These are phyloP conservation scores for Chytriomyces confervae DNA, from an alignment of 192 early-diverging fungal genomes.

Conservation along the genomic window DNA sequence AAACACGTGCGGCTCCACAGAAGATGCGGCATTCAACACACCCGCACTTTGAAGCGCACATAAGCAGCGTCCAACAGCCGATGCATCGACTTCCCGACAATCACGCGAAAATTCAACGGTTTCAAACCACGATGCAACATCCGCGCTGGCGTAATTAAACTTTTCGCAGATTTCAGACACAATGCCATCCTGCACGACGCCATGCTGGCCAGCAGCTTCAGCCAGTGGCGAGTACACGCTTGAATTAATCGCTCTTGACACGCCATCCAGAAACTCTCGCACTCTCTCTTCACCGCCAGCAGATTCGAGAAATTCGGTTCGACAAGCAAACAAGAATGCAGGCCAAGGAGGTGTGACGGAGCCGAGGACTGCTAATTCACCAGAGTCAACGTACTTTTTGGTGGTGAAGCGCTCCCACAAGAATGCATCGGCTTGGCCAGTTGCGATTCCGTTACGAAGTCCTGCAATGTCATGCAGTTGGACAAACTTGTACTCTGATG, in stretches of 20 bases:
- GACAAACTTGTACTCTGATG: slow-evolving; percentile 61
- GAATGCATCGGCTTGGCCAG: slow-evolving; percentile 73
- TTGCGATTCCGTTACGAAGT: slow-evolving; percentile 71
- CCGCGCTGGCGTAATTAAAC: slow-evolving; percentile 58
- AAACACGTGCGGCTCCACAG: not conserved
- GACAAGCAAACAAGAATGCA: slow-evolving; percentile 79
- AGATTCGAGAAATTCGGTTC: slow-evolving; percentile 38
- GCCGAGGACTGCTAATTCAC: slow-evolving; percentile 72
- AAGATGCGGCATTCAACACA: slow-evolving; percentile 17
- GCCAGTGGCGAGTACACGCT: slow-evolving; percentile 44
- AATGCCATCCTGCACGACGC: slow-evolving; percentile 13
- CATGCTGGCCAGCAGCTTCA: slow-evolving; percentile 34
- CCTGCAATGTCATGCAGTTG: slow-evolving; percentile 77
- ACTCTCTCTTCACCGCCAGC: slow-evolving; percentile 26
- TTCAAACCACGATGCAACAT: slow-evolving; percentile 73
- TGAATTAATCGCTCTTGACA: slow-evolving; percentile 46
- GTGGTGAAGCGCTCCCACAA: slow-evolving; percentile 93
- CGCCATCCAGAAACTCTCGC: slow-evolving; percentile 42
- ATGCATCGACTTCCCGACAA: slow-evolving; percentile 42
- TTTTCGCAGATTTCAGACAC: slow-evolving; percentile 46
- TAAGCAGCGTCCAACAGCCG: slow-evolving; percentile 55
- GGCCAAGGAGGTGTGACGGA: slow-evolving; percentile 89
- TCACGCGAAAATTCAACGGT: slow-evolving; percentile 62
- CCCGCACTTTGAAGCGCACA: slow-evolving; percentile 63
- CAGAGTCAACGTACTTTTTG: slow-evolving; percentile 74